These are phyloP conservation scores for Nissolia schottii DNA, from an alignment of 306 rosid genomes.

Conservation along the genomic window DNA sequence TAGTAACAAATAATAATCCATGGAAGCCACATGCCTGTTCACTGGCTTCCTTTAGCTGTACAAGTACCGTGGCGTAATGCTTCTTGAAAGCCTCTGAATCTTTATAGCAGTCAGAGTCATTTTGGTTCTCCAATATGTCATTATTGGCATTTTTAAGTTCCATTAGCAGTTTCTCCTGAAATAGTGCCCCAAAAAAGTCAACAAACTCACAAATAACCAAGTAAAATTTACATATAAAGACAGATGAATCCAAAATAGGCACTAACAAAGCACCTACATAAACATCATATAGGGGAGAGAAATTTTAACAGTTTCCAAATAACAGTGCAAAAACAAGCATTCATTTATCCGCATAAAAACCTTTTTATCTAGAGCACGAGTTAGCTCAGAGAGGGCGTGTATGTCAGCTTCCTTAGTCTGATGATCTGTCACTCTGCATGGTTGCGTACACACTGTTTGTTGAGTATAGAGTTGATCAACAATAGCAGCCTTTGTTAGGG, in stretches of 20 bases:
- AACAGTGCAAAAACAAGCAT: constrained; percentile 4
- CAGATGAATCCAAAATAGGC: background rate
- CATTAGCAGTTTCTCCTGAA: constrained; percentile 50
- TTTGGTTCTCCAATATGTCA: constrained; percentile 50
- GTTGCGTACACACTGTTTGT: constrained; percentile 36
- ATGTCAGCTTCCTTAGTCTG: constrained; percentile 75
- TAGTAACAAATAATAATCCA: constrained; percentile 27
- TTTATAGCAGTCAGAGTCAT: constrained; percentile 39
- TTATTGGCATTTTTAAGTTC: constrained; percentile 51
- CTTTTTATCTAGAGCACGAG: constrained; percentile 65
- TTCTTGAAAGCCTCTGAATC: constrained; percentile 51
- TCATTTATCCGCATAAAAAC: constrained; percentile 26
- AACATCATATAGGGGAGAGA: background rate
- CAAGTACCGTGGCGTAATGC: constrained; percentile 86
- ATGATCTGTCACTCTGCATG: constrained; percentile 36
- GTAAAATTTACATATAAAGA: background rate
- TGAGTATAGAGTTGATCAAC: constrained; percentile 36
- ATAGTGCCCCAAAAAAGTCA: background rate
- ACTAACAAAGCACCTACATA: constrained; percentile 5
- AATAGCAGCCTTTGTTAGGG: constrained; percentile 38
- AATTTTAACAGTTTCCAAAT: constrained; percentile 1
- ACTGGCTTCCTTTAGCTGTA: constrained; percentile 98
- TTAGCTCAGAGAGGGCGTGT: constrained; percentile 56
- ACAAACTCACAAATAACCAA: background rate
- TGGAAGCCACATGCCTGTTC: constrained; percentile 98